Conservation (phyloP, 2,329 filamentous ascomycete species). For the Calonectria pauciramosa region DNA sequence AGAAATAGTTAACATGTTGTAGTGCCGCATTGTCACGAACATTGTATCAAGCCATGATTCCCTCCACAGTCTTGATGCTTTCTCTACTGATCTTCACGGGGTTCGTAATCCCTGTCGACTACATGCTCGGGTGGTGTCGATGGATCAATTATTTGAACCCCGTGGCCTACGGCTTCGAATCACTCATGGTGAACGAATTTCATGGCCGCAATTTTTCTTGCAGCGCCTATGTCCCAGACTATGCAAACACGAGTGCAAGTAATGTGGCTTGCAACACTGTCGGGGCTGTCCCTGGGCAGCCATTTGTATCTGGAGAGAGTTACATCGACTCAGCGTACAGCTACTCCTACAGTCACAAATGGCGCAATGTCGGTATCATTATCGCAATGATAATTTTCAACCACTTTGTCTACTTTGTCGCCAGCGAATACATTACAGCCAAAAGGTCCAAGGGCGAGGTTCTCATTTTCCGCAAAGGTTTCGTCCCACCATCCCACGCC, state of each 20-base stretch:
- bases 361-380: slow-evolving; percentile 69
- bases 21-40: slow-evolving; percentile 12
- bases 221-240: slow-evolving; percentile 23
- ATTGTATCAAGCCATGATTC: slow-evolving; percentile 51
- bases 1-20: background rate
- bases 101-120: slow-evolving; percentile 56
- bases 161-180: slow-evolving; percentile 75
- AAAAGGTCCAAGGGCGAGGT: slow-evolving; percentile 71
- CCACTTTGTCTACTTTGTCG: slow-evolving; percentile 58
- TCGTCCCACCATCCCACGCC: slow-evolving; percentile 23
- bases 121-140: slow-evolving; percentile 73
- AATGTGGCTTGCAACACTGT: slow-evolving; percentile 17
- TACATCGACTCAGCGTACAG: slow-evolving; percentile 59
- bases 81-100: slow-evolving; percentile 57
- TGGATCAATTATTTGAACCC: slow-evolving; percentile 78
- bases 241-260: background rate
- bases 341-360: slow-evolving; percentile 62
- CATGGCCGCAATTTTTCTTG: slow-evolving; percentile 37
- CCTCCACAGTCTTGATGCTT: slow-evolving; percentile 51
- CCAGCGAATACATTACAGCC: slow-evolving; percentile 60
- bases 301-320: slow-evolving; percentile 58
- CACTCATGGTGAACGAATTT: slow-evolving; percentile 77
- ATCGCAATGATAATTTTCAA: slow-evolving; percentile 56
- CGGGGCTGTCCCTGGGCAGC: background rate
- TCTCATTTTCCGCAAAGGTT: slow-evolving; percentile 67